Base-by-base conservation (phyloP, 2,329 filamentous ascomycete genomes). In the Ceratocystis lukuohia region DNA sequence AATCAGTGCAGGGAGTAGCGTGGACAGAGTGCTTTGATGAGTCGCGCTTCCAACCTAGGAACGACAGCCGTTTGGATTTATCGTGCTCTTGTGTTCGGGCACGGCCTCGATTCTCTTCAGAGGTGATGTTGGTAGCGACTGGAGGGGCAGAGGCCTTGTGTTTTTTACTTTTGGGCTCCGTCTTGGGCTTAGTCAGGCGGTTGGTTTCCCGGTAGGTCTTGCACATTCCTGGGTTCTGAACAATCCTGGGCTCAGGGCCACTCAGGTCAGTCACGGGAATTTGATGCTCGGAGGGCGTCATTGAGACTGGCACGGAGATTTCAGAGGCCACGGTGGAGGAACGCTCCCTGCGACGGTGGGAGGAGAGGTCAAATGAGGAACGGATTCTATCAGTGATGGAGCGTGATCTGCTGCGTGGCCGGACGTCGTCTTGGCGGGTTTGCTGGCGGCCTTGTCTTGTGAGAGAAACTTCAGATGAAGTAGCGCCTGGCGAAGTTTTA, bases 181-280 rank as follows among this genome's bases (percentile, higher is more conserved):
- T 3, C 41, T 65, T 65, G 22, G 41, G 10, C 41, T 65, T 65
- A 12, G 28, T 50, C 59, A 65, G 56, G 15, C 59, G 56, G n/a
- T 65, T 53, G 8, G 61, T 45, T 41, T 66, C 67, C 37, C 64
- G 61, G 25, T 65, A 61, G 6, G 59, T 17, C 64, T 56, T 59
- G 28, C 67, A 68, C 50, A 62, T 65, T 61, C 63, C 63, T 53
- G 66, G 66, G 25, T 64, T 66, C 57, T 68, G 61, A 17, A 68
- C 41, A 15, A 68, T 65, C 44, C 65, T 65, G n/a, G 65, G 65
- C 20, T 62, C 65, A 28, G 65, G 67, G 15, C 67, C 65, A 45
- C 65, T 66, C 30, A 66, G 56, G 37, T 66, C 67, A 12, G 65
- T 68, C 25, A 68, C 67, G 25, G 67, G 61, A 61, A 66, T 62